phyloP scores from a whole-genome alignment of 208 protist species.

The Blastocrithidia nonstop region DNA sequence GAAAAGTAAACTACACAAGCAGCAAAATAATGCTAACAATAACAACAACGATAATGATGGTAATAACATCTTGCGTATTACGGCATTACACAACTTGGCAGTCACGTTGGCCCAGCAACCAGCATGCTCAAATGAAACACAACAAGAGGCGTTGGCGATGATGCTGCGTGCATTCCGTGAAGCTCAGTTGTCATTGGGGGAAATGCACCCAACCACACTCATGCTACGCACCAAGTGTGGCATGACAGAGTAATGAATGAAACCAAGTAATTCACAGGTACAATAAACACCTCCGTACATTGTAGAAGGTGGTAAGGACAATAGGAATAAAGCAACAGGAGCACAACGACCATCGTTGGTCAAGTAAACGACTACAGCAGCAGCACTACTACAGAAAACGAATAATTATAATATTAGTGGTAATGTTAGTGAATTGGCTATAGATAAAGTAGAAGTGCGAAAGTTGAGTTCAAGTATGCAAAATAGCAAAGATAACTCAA shows the following conservation, averaged over 20 bases:
- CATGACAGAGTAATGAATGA: slow-evolving; percentile 17
- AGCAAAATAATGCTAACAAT: too few species aligned
- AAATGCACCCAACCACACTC: slow-evolving; percentile 42
- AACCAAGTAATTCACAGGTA: background rate
- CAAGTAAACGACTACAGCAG: too few species aligned
- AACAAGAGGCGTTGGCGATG: slow-evolving; percentile 31
- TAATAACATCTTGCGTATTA: slow-evolving; percentile 55
- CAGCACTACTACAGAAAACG: too few species aligned
- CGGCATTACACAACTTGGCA: slow-evolving; percentile 69
- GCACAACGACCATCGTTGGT: too few species aligned
- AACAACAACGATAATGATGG: slow-evolving; percentile 11
- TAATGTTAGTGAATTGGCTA: too few species aligned
- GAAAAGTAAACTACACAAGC: background rate
- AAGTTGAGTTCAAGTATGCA: too few species aligned
- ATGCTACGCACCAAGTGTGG: slow-evolving; percentile 56
- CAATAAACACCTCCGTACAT: too few species aligned
- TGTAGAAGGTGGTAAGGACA: too few species aligned
- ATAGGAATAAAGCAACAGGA: too few species aligned
- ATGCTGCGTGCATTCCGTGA: slow-evolving; percentile 56
- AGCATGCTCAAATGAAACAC: slow-evolving; percentile 13
- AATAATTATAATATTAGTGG: too few species aligned
- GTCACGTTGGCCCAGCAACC: slow-evolving; percentile 42
- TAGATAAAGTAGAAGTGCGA: too few species aligned
- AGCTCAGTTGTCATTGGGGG: slow-evolving; percentile 30
- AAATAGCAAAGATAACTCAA: too few species aligned